A percentile compares a stretch with the other conserved stretches of the same genome.
Evolutionary conservation across 768 basidiomycete genomes (phyloP).

Genomic region (Podaxis sp.): DNA sequence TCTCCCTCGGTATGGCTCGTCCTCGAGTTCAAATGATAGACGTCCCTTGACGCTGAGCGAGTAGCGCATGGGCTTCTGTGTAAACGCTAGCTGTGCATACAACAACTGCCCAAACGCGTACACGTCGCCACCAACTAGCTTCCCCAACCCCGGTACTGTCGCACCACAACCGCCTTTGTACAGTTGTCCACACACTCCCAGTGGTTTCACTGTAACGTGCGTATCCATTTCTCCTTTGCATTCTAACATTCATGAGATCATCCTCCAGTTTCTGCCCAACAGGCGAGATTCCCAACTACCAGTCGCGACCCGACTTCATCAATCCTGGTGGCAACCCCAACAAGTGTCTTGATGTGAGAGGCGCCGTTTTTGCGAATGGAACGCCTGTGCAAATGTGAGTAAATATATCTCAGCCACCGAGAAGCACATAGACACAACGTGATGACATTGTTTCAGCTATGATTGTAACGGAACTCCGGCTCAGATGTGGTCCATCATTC

Average conservation of each 20-base stretch:
- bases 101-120: constrained; percentile 22
- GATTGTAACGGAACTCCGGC: constrained; percentile 20
- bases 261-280: constrained; percentile 25
- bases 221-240: constrained; percentile 7
- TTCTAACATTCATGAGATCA: not conserved
- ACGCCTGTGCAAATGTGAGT: constrained; percentile 30
- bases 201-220: constrained; percentile 26
- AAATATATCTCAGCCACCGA: not conserved
- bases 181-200: constrained; percentile 20
- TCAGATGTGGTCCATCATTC: constrained; percentile 19
- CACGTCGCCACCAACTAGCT: constrained; percentile 22
- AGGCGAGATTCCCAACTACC: constrained; percentile 20
- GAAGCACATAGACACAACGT: not conserved
- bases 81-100: constrained; percentile 18
- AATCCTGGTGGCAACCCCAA: constrained; percentile 15
- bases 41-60: not conserved
- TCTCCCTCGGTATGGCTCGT: constrained; percentile 19
- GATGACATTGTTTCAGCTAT: constrained; percentile 13
- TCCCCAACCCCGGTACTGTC: constrained; percentile 17
- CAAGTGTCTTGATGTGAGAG: constrained; percentile 31
- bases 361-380: constrained; percentile 23
- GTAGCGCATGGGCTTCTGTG: constrained; percentile 23
- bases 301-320: constrained; percentile 20
- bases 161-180: constrained; percentile 23
- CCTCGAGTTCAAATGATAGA: not conserved